Percentiles rank a stretch among this genome's conserved stretches.
Evolutionary conservation across 768 basidiomycete species (phyloP).

Genomic region (Podaxis rugospora): DNA sequence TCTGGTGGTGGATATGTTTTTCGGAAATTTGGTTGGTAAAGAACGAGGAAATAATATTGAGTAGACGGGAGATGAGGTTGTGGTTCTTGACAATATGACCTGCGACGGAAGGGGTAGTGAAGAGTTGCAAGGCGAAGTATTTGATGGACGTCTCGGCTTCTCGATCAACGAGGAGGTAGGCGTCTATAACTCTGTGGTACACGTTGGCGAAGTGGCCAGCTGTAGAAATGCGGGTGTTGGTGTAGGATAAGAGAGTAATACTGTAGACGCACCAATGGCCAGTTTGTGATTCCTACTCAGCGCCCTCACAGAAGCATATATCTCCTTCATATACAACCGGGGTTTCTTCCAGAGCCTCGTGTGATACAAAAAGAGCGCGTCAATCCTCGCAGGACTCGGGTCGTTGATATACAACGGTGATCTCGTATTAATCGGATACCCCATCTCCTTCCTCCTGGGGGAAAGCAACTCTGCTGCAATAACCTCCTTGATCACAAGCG

Average conservation of each 20-base stretch:
- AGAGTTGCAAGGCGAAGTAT: conserved; percentile 88
- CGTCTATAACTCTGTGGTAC: conserved; percentile 84
- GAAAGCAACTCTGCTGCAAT: conserved; percentile 67
- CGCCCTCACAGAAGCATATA: conserved; percentile 72
- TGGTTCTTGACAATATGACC: conserved; percentile 72
- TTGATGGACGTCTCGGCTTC: conserved; percentile 96
- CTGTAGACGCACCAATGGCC: conserved; percentile 59
- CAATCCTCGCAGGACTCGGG: conserved; percentile 59
- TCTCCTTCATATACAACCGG: conserved; percentile 73
- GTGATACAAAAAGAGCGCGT: conserved; percentile 79
- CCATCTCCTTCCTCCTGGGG: conserved; percentile 47
- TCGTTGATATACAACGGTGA: conserved; percentile 37
- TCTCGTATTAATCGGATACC: conserved; percentile 17
- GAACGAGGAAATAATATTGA: conserved; percentile 84
- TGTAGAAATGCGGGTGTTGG: conserved; percentile 22
- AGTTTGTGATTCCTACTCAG: conserved; percentile 73
- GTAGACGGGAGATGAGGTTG: conserved; percentile 69
- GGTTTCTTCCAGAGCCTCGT: conserved; percentile 84
- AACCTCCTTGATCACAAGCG: conserved; percentile 64
- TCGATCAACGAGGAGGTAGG: conserved; percentile 88
- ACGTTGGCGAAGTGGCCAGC: conserved; percentile 82
- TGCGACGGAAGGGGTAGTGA: conserved; percentile 86
- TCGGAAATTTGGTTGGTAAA: conserved; percentile 87
- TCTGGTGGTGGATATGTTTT: conserved; percentile 56
- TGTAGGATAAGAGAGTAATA: background rate